phyloP scores from a whole-genome alignment of 2,329 filamentous ascomycete species.

The Raffaelea arxii region DNA sequence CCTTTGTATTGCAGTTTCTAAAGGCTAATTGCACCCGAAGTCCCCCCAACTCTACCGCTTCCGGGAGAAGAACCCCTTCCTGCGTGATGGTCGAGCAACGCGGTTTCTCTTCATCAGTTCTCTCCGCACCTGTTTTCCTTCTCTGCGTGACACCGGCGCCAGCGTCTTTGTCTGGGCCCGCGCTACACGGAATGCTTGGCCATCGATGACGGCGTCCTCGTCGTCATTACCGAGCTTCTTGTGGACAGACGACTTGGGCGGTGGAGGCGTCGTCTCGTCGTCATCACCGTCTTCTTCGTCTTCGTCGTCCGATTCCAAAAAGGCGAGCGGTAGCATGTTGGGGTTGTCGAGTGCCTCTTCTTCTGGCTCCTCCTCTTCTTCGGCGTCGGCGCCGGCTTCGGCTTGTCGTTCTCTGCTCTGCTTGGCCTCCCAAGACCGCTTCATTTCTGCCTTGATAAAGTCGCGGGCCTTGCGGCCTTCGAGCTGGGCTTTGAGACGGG shows the following conservation, averaged over 20 bases:
- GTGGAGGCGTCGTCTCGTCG: slow-evolving; percentile 7
- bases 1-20: too few relatives aligned
- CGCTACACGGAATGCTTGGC: too few relatives aligned
- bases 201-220: too few relatives aligned
- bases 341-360: slow-evolving; percentile 17
- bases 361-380: slow-evolving; percentile 18
- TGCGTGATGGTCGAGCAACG: too few relatives aligned
- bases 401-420: slow-evolving; percentile 7
- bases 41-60: too few relatives aligned
- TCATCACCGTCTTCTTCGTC: slow-evolving; percentile 21
- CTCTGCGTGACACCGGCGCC: too few relatives aligned
- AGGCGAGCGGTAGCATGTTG: slow-evolving; percentile 40
- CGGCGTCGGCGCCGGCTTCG: slow-evolving; percentile 12
- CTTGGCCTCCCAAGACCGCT: slow-evolving; percentile 3
- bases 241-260: background rate
- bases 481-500: slow-evolving; percentile 45
- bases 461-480: slow-evolving; percentile 32
- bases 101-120: too few relatives aligned
- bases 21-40: too few relatives aligned
- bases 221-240: too few relatives aligned
- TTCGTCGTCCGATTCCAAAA: slow-evolving; percentile 43
- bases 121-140: too few relatives aligned
- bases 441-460: slow-evolving; percentile 15
- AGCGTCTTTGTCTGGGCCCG: too few relatives aligned
- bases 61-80: too few relatives aligned